Base-by-base conservation (phyloP, 441 rosid genomes). In the Erysimum cheiri region DNA sequence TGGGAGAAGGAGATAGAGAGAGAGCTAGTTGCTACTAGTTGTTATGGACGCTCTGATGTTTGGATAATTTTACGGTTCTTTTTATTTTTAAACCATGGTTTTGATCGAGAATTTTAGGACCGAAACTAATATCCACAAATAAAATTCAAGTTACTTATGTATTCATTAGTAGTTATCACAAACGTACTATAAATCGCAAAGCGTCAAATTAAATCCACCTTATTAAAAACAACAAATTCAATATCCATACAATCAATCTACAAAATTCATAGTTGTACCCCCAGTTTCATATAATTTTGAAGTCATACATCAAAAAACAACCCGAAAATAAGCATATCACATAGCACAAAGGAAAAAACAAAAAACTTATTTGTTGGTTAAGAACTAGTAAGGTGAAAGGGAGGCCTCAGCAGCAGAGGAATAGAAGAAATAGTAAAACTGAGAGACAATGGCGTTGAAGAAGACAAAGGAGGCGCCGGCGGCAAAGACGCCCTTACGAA, bases 381-480 rank as follows among this genome's bases (percentile, higher is more conserved):
- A 33, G 46, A 43, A 37, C 12, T 75, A 75, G 64, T 69, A 75
- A 39, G 78, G 78, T 10, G 78, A 69, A 40, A 56, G 57, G 26
- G 79, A 77, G 22, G 73, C 53, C 28, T 74, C 87, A 46, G 80
- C 73, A 28, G 85, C 84, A 55, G 76, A 82, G 49, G 90, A 83
- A 67, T 74, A 81, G 84, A 75, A 80, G 58, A 84, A 28, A 67
- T 83, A 82, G 82, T 82, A 87, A 74, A 88, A 82, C 64, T 88
- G 76, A 22, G 92, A 88, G 62, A 85, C 81, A 14, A 85, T 78
- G 76, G 88, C 70, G 5, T 80, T 84, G 74, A 88, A 69, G 80
- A 91, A 77, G 60, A 79, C 61, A 35, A 88, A 87, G 40, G 89
- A 85, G 5, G 94, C 97, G 0, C 91, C 91, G 0, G 91, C 91